phyloP scores from a whole-genome alignment of 768 basidiomycete genomes.

The Trametes elegans region DNA sequence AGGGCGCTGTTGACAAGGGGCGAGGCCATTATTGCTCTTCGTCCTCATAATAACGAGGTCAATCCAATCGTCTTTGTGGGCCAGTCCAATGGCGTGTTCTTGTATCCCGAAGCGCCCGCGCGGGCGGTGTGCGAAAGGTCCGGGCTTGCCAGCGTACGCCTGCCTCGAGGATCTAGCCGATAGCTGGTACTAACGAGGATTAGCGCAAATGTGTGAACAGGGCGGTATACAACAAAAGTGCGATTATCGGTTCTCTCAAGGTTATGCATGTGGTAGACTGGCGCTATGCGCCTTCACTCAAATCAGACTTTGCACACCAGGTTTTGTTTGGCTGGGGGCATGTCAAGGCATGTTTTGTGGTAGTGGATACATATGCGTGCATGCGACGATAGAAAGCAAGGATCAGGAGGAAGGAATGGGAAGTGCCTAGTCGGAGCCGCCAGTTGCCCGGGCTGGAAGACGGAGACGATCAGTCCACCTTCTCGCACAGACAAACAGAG shows the following conservation, averaged over 20 bases:
- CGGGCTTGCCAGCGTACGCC: too few relatives aligned
- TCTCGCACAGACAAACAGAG: not conserved
- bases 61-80: too few relatives aligned
- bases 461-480: not conserved
- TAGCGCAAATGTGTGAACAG: too few relatives aligned
- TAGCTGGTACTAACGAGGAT: too few relatives aligned
- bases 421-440: conserved; percentile 33
- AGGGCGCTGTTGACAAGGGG: not conserved
- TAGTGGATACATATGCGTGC: conserved; percentile 38
- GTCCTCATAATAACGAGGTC: too few relatives aligned
- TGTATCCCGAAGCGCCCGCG: not conserved
- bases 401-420: conserved; percentile 14
- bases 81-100: not conserved
- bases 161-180: too few relatives aligned
- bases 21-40: too few relatives aligned
- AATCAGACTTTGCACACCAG: not conserved
- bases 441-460: conserved; percentile 43
- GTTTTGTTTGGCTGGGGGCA: conserved; percentile 17
- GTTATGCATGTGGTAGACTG: not conserved
- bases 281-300: not conserved
- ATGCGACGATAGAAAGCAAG: conserved; percentile 24
- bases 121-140: too few relatives aligned
- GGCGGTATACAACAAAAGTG: too few relatives aligned
- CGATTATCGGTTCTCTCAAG: too few relatives aligned
- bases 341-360: conserved; percentile 32